Evolutionary conservation across 2,329 filamentous ascomycete species (phyloP), one percentile per base, ranked within the genome.

Genomic region (Alternaria sp.): DNA sequence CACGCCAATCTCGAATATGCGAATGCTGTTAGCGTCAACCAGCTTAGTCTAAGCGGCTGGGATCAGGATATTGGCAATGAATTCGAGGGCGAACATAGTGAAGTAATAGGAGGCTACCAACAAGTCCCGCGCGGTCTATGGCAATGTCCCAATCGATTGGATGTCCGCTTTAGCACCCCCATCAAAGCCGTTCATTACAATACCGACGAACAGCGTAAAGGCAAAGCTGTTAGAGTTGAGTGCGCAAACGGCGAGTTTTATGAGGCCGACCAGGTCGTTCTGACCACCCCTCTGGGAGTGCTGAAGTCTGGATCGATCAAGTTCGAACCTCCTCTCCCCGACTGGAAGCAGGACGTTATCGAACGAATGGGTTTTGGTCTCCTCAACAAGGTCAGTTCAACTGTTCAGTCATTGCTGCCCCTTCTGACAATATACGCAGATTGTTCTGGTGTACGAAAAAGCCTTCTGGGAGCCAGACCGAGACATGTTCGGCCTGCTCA

Each of bases 51-150:
- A 14, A 89, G 90, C 8, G 90, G 94, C 0, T 98, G 96, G 92
- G 96, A 99, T 78, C 93, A 99, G 72, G 96, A 99, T 74, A 93
- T 94, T 51, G 95, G 95, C 0, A 97, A 99, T 71, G 95, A 99
- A 75, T 99, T 97, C 82, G 94, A 97, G 77, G 95, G 95, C 7
- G 90, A 92, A 63, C 96, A 99, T 76, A 93, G 92, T 1, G 94
- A 97, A 86, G 89, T 99, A 4, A 86, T 96, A 27, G 95, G 96
- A 41, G 95, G 95, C 1, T 99, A 98, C 74, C 93, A 96, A 69
- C 93, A 94, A 73, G 88, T 99, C 45, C 92, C 94, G n/a, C 89
- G 92, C 68, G 95, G 94, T 3, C 81, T 99, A 8, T 89, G 92
- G 80, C 88, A 91, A 51, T 88, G 90, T 49, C 95, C 95, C 0